Conservation (phyloP, 495 filamentous ascomycete genomes). For the Melanomma pulvis-pyrius region DNA sequence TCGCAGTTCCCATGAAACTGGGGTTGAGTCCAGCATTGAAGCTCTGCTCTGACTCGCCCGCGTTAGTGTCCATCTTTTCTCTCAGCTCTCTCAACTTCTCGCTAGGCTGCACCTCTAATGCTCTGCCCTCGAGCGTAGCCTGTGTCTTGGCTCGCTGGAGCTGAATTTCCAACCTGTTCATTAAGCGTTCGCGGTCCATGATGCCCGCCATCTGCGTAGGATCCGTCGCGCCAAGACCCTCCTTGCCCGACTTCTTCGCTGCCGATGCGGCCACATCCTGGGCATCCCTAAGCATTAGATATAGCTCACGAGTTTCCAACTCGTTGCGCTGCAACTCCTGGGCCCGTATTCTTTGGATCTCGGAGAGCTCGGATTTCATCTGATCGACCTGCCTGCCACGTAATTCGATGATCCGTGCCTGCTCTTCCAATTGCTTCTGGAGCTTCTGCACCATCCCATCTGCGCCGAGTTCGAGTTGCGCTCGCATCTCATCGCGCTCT, state of each 20-base stretch:
- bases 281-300: slow-evolving; percentile 97
- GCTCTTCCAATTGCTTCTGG: slow-evolving; percentile 90
- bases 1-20: slow-evolving; percentile 42
- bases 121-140: slow-evolving; percentile 93
- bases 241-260: slow-evolving; percentile 63
- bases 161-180: slow-evolving; percentile 90
- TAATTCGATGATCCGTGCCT: slow-evolving; percentile 84
- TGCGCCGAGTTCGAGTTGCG: slow-evolving; percentile 89
- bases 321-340: slow-evolving; percentile 95
- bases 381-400: slow-evolving; percentile 82
- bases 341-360: slow-evolving; percentile 80
- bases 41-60: slow-evolving; percentile 49
- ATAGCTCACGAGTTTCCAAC: slow-evolving; percentile 91
- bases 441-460: slow-evolving; percentile 92
- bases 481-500: slow-evolving; percentile 93
- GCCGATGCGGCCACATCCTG: slow-evolving; percentile 82
- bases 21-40: slow-evolving; percentile 29
- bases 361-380: slow-evolving; percentile 84
- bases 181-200: slow-evolving; percentile 85
- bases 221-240: slow-evolving; percentile 57
- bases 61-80: slow-evolving; percentile 85
- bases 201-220: slow-evolving; percentile 87
- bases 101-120: slow-evolving; percentile 79
- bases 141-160: slow-evolving; percentile 97
- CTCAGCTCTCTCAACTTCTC: slow-evolving; percentile 89